A percentile compares a stretch with the other conserved stretches of the same genome.
These are phyloP conservation scores for Serendipita sp. DNA, from an alignment of 768 basidiomycete genomes.

Conservation along the genomic window DNA sequence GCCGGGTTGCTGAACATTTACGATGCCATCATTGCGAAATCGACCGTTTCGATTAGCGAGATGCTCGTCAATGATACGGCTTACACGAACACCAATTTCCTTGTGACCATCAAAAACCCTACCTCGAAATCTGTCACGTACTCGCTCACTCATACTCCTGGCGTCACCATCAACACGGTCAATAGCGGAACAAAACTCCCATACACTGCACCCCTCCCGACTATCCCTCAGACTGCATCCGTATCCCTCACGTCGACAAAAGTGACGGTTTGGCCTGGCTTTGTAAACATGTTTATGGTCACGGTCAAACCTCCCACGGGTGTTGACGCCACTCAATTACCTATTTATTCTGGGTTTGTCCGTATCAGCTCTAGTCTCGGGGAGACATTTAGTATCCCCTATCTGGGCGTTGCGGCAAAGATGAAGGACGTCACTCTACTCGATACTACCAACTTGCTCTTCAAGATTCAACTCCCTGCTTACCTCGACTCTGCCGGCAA, in stretches of 20 bases:
- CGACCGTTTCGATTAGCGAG: conserved; percentile 20
- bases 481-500: background rate
- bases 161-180: background rate
- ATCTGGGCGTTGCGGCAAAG: background rate
- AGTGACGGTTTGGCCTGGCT: background rate
- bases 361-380: background rate
- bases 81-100: background rate
- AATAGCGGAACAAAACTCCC: background rate
- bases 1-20: conserved; percentile 10
- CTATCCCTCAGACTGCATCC: background rate
- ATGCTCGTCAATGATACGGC: conserved; percentile 22
- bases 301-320: background rate
- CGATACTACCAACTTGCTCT: background rate
- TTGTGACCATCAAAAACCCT: background rate
- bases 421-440: background rate
- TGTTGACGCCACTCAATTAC: background rate
- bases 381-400: background rate
- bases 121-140: conserved; percentile 2
- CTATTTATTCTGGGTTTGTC: conserved; percentile 7
- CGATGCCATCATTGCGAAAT: conserved; percentile 18
- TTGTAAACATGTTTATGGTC: background rate
- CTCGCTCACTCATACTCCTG: background rate
- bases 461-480: background rate
- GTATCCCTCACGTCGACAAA: background rate
- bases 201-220: background rate